Base-by-base conservation (phyloP, 2,329 filamentous ascomycete species). In the Didymella arachidicola region DNA sequence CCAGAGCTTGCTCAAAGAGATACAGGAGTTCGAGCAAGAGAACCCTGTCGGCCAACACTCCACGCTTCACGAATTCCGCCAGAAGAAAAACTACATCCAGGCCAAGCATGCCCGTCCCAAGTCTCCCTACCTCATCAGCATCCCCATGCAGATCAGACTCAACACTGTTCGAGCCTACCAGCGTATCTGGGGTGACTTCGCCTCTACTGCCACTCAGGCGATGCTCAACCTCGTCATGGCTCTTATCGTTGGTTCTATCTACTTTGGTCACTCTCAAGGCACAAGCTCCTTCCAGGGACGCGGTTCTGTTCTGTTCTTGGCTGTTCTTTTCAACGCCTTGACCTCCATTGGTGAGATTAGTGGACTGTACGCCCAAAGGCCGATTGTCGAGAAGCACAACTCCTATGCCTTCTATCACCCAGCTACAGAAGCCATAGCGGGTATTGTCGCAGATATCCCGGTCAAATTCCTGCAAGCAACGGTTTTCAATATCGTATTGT, bases 331-430 rank as follows among this genome's bases (percentile, higher is more conserved):
- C 63, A 88, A 86, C 61, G 86, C 85, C 2, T 73, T 88, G 18
- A 82, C 79, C 0, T 82, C 85, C 8, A 84, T 88, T 50, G 78
- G 81, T 1, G 87, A 89, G 41, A 78, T 78, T 53, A 67, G 67
- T 43, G 64, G 60, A 43, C 60, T 96, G 2, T 97, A 94, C 71
- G 85, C 90, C 1, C 92, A 97, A 83, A 88, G 93, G 22, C 89
- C 91, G 0, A 95, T 97, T 67, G 91, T 97, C 59, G 92, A 97
- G 70, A 97, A 97, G 73, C 93, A 97, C 68, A 80, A 83, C 52
- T 87, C 89, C 26, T 97, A 96, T 73, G 92, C 92, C 14, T 84
- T 97, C 36, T 96, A 97, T 68, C 93, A 96, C 71, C 92, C 93
- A 0, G 91, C 89, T 8, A 89, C 92, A 5, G 93, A 97, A 81